Base-by-base conservation (phyloP, 495 filamentous ascomycete species). In the Daldinia concentrica region DNA sequence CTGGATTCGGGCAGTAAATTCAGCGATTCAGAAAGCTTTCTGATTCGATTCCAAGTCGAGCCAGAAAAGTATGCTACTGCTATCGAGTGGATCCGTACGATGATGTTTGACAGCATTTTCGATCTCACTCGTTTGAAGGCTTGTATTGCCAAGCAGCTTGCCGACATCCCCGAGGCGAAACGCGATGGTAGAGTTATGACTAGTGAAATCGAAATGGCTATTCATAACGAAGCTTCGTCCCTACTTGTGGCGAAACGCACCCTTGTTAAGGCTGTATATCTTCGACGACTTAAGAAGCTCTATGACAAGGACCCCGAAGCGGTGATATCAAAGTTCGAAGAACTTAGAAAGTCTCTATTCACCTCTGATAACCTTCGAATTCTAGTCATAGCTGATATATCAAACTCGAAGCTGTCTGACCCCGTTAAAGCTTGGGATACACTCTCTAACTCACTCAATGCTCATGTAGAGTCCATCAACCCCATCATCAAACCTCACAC, bases 91-190 rank as follows among this genome's bases (percentile, higher is more conserved):
- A 80, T 98, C 12, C 89, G 87, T 39, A 90, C 91, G n/a, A 81
- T 98, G 78, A 88, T 95, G 74, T 96, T 93, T 79, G 89, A 94
- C 75, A 90, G 90, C 50, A 84, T 98, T 57, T 97, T 98, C 72
- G 95, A 98, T 68, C 85, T 89, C 12, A 85, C 80, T 30, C 87
- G 96, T 70, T 85, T 99, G 62, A 90, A 89, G 64, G 90, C 94
- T 0, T 91, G 91, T n/a, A 87, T 94, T n/a, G 87, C 88, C 19
- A 92, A 96, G 77, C 89, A 97, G 27, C 86, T 97, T 6, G 93
- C 94, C 9, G 95, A 98, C 75, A 90, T 99, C 29, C 95, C 95
- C 3, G 94, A 98, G 67, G 85, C 91, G 62, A 99, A 98, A 86
- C 90, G 95, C 19, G 91, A 89, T 68, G 95, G 96, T 27, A 89